Base-by-base conservation (phyloP, 495 filamentous ascomycete genomes). In the Aspergillus kassunensis region DNA sequence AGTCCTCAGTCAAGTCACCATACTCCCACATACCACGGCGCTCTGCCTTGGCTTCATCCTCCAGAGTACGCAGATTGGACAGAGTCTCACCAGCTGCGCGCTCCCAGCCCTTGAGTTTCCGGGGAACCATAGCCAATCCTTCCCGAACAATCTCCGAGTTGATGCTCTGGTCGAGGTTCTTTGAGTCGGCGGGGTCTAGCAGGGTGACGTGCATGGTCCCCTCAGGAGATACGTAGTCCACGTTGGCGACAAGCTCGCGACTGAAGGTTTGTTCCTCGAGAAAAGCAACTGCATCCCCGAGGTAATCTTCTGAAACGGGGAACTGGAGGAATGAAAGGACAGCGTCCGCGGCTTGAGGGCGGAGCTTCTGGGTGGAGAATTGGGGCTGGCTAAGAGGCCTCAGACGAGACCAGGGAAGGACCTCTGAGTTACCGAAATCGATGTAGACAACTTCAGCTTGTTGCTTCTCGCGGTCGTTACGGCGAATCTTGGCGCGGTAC, bases 1-100 rank as follows among this genome's bases (percentile, higher is more conserved):
- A 89, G 68, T 96, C 91, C 73, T 92, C 90, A 13, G 86, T 91
- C 66, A 95, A 73, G 70, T 97, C 95, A 51, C 95, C 95, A 73
- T 97, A 97, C 76, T 97, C 91, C 91, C 91, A 97, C 77, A 96
- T 92, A 37, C 95, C 95, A 47, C 81, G 76, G 50, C 88, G 80
- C 54, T 81, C 81, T 8, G 76, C 67, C 77, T 89, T 93, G 3
- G 95, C 93, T 69, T 83, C 76, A 13, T 78, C 71, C 72, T 96
- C 84, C 50, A 80, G 80, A 60, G 79, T 76, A 53, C 73, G 82
- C 50, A 96, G 75, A 48, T 70, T 63, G 9, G 68, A 81, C 55
- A 97, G 69, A 15, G 88, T 81, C 23, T 87, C 84, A 49, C 77
- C 77, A 20, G 83, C 85, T 7, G 84, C 84, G 31, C 82, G 74